Base-by-base conservation (phyloP, 495 filamentous ascomycete genomes). In the Beverwykella pulmonaria region DNA sequence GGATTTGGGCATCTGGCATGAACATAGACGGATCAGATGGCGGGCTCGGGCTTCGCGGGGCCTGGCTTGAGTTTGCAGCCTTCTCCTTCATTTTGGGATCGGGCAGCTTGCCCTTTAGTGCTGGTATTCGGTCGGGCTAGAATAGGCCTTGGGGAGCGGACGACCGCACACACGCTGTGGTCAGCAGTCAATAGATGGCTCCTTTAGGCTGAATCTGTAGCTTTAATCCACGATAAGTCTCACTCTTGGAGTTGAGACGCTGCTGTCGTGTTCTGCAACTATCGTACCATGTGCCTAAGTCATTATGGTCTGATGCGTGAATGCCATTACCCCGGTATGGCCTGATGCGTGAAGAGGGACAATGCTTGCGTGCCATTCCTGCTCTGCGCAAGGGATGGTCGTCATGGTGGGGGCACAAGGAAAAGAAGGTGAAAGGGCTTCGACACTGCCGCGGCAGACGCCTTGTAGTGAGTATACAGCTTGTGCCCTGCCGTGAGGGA, bases 161-260 rank as follows among this genome's bases (percentile, higher is more conserved):
- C 53, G 53, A 41, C 30, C 30, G 14, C 8, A n/a, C 19, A 15
- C 19, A 55, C 15, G 6, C 22, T 9, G 22, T 32, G 15, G 64
- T n/a, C 17, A 49, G 52, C 60, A 41, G 59, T 53, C 59, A 56
- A 34, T 34, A 34, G 32, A 34, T 55, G 56, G 41, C 60, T 71
- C 47, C 27, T 63, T 57, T 50, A 61, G 68, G 65, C 61, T 65
- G 65, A 65, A 61, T 65, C 30, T 71, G 61, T 71, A 71, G 59
- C 61, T 68, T 62, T 46, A 68, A 68, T 65, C 64, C 47, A 20
- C 63, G 36, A 59, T 53, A 59, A 39, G 8, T 64, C 46, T 58
- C 27, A 23, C 19, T 41, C 22, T 9, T 41, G 27, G 12, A 19
- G 19, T 25, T n/a, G 58, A 49, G 39, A 34, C 15, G 30, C 20